Base-by-base conservation (phyloP, 2,329 filamentous ascomycete species). In the Helicocarpus griseus region DNA sequence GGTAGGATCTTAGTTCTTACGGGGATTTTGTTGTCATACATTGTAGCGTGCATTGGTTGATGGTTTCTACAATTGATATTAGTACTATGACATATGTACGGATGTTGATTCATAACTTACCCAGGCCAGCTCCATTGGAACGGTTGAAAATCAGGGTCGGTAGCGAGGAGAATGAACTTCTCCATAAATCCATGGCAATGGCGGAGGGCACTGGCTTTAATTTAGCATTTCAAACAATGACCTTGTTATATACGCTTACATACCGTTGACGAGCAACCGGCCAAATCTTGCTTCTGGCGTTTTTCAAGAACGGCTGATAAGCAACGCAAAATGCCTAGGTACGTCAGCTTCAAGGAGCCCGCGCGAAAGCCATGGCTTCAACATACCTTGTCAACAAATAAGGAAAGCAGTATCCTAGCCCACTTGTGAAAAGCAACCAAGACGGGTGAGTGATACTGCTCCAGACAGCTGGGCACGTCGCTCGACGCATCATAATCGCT, bases 121-220 rank as follows among this genome's bases (percentile, higher is more conserved):
- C 71, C 70, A 36, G 72, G 71, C 72, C 72, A 75, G 53, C 69
- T 72, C 73, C 73, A 75, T 45, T 73, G 69, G 45, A 75, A 74
- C 0, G 71, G 70, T 53, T 74, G 69, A 39, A 75, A 71, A 44
- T 73, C 70, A 19, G 71, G 66, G 55, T 74, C 72, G 3, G 69
- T 71, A 4, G 70, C 71, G 22, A 75, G 60, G n/a, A 67, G 66
- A 19, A 74, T 69, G 48, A 75, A 75, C 48, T 75, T 75, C 44
- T 72, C 67, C 69, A 75, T 72, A 49, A 73, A 75, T 1, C 70
- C 69, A 57, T 74, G 72, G 48, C 71, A 74, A 53, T 72, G 69
- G 14, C 69, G 72, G 36, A 75, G 60, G 7, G 72, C 72, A 53
- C 72, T 71, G 40, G 8, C 14, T 29, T 63, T 26, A 60, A 54